phyloP scores from a whole-genome alignment of 257 asterid genomes.

The Lantana camara region DNA sequence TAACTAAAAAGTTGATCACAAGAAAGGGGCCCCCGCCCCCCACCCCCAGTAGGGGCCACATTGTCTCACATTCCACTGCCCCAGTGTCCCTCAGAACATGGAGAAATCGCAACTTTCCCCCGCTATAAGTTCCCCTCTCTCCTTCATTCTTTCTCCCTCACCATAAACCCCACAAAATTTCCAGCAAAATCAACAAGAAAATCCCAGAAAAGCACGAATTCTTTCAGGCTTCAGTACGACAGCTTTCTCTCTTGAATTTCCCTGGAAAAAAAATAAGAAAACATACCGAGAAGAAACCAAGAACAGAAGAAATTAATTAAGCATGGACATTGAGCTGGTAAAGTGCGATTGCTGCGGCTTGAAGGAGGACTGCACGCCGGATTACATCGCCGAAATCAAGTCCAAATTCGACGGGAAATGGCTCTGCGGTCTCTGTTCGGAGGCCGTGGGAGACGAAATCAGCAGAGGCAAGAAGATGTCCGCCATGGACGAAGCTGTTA shows the following conservation, averaged over 20 bases:
- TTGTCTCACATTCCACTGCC: slow-evolving; percentile 70
- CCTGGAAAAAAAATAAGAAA: neutral
- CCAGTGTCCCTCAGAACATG: slow-evolving; percentile 73
- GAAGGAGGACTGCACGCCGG: slow-evolving; percentile 89
- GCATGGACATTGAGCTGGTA: slow-evolving; percentile 80
- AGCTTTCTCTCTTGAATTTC: neutral
- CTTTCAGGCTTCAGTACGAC: no score
- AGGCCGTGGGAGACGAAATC: slow-evolving; percentile 84
- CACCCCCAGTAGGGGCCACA: slow-evolving; percentile 36
- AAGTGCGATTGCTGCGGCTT: slow-evolving; percentile 94
- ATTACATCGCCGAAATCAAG: slow-evolving; percentile 69
- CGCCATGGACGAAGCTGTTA: slow-evolving; percentile 69
- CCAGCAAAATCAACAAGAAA: no score
- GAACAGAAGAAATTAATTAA: no score
- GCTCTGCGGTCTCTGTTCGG: slow-evolving; percentile 89
- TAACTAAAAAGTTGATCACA: neutral
- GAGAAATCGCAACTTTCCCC: slow-evolving; percentile 60
- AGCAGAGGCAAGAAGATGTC: slow-evolving; percentile 46
- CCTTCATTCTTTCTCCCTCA: slow-evolving; percentile 12
- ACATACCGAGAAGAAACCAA: no score
- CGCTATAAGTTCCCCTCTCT: slow-evolving; percentile 41
- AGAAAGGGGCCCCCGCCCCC: slow-evolving; percentile 24
- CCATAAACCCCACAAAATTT: slow-evolving; percentile 12
- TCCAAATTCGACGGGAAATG: slow-evolving; percentile 77
- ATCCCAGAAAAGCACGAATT: no score